Conservation (phyloP, 1,284 basidiomycete genomes). For the Acaromyces ingoldii region DNA sequence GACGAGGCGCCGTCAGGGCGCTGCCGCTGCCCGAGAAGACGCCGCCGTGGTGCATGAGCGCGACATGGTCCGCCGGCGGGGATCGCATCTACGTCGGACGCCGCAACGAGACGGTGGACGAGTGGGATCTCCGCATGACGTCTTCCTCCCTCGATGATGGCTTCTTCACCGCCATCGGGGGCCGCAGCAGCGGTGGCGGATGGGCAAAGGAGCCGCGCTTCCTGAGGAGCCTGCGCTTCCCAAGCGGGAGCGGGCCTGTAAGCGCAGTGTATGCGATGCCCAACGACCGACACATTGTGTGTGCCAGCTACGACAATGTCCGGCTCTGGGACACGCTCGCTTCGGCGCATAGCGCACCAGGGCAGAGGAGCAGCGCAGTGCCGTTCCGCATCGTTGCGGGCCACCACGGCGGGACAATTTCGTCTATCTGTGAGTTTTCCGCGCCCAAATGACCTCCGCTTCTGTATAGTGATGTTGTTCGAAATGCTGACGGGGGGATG, state of each 20-base stretch:
- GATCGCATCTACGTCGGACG: slow-evolving; percentile 84
- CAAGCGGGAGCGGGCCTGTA: slow-evolving; percentile 81
- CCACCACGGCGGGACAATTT: slow-evolving; percentile 88
- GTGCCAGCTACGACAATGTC: slow-evolving; percentile 87
- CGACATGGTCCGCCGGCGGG: slow-evolving; percentile 76
- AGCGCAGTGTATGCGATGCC: slow-evolving; percentile 85
- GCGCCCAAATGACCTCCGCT: background rate
- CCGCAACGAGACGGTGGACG: slow-evolving; percentile 82
- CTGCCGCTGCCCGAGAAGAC: slow-evolving; percentile 81
- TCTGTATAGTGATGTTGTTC: slow-evolving; percentile 19
- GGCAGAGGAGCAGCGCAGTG: slow-evolving; percentile 54
- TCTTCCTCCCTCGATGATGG: background rate
- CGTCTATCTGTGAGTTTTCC: slow-evolving; percentile 69
- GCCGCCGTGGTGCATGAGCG: slow-evolving; percentile 81
- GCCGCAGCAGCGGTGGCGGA: slow-evolving; percentile 31
- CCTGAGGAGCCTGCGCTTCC: slow-evolving; percentile 76
- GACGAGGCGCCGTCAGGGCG: slow-evolving; percentile 69
- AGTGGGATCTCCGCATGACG: slow-evolving; percentile 71
- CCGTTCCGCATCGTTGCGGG: slow-evolving; percentile 90
- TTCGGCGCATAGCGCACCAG: slow-evolving; percentile 63
- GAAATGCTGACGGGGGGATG: slow-evolving; percentile 15
- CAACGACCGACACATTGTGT: slow-evolving; percentile 80
- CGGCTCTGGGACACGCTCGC: slow-evolving; percentile 81
- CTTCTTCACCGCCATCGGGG: background rate
- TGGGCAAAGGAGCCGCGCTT: slow-evolving; percentile 72